A percentile compares a stretch with the other conserved stretches of the same genome.
Conservation (phyloP, 2,329 filamentous ascomycete species). For the Microsporum ferrugineum region DNA sequence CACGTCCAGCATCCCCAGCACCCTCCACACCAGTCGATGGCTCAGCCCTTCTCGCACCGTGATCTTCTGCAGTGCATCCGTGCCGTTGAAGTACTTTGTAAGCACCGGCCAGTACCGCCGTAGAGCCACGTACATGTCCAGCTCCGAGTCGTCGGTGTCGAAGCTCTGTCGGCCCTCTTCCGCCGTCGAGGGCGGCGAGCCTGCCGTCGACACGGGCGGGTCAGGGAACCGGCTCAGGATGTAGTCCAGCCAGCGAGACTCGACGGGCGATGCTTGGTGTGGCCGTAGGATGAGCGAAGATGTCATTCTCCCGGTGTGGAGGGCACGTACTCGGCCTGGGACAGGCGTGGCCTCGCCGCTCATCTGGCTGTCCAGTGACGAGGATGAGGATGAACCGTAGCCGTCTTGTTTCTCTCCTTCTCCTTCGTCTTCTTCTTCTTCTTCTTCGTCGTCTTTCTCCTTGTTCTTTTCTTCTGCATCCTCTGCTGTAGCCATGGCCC, state of each 20-base stretch:
- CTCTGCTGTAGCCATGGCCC: not conserved
- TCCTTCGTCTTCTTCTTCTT: constrained; percentile 12
- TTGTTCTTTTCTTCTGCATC: not conserved
- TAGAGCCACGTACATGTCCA: constrained; percentile 23
- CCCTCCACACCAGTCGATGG: constrained; percentile 51
- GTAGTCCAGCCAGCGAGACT: constrained; percentile 56
- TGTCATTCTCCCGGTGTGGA: constrained; percentile 17
- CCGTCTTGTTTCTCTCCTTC: constrained; percentile 18
- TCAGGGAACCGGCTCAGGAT: constrained; percentile 32
- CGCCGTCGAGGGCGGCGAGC: constrained; percentile 3
- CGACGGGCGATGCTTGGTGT: constrained; percentile 63
- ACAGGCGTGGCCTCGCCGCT: constrained; percentile 30
- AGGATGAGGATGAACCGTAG: constrained; percentile 27
- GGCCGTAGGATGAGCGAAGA: constrained; percentile 67
- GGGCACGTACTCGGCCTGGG: constrained; percentile 19
- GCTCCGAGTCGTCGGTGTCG: constrained; percentile 19
- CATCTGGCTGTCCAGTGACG: constrained; percentile 26
- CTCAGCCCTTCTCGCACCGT: constrained; percentile 76
- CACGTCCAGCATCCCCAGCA: constrained; percentile 54
- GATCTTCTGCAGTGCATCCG: constrained; percentile 73
- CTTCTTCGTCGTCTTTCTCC: constrained; percentile 6
- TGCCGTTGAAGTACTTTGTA: constrained; percentile 79
- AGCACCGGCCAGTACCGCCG: constrained; percentile 60
- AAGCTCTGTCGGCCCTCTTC: not conserved
- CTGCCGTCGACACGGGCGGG: not conserved